These are phyloP conservation scores for Hydrangea macrophylla DNA, from an alignment of 148 eudicot species.

Conservation along the genomic window DNA sequence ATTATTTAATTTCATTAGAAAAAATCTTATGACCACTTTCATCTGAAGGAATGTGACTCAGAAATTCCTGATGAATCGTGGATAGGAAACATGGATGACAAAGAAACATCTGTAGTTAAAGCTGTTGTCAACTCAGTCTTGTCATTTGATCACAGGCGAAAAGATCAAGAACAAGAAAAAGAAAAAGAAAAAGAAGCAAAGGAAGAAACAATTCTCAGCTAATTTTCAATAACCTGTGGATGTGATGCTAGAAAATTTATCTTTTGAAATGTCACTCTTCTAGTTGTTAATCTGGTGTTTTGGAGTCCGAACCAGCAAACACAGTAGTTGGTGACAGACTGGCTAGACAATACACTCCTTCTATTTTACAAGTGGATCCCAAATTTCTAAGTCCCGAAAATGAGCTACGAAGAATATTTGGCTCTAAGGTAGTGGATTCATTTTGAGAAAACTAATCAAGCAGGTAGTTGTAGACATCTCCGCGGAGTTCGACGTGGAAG, in stretches of 20 bases:
- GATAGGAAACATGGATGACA: slow-evolving; percentile 19
- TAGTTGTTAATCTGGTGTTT: slow-evolving; percentile 24
- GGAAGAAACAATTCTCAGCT: slow-evolving; percentile 29
- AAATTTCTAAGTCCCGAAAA: slow-evolving; percentile 84
- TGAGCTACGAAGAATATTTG: slow-evolving; percentile 91
- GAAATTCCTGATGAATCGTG: slow-evolving; percentile 25
- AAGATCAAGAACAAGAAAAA: slow-evolving; percentile 83
- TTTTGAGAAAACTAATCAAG: slow-evolving; percentile 63
- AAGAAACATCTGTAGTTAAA: slow-evolving; percentile 21
- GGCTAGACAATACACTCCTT: slow-evolving; percentile 34
- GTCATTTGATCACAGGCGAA: slow-evolving; percentile 34
- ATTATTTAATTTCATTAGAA: slow-evolving; percentile 6
- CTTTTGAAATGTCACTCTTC: slow-evolving; percentile 44
- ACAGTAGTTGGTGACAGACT: slow-evolving; percentile 19
- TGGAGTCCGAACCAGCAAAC: slow-evolving; percentile 23
- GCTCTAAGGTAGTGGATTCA: slow-evolving; percentile 84
- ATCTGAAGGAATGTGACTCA: slow-evolving; percentile 49
- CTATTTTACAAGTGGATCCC: slow-evolving; percentile 78
- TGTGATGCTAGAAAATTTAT: slow-evolving; percentile 39
- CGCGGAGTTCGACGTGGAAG: slow-evolving; percentile 79
- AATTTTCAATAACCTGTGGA: slow-evolving; percentile 29
- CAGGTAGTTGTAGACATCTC: slow-evolving; percentile 63
- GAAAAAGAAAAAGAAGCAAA: slow-evolving; percentile 87
- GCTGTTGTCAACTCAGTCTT: slow-evolving; percentile 26
- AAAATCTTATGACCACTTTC: slow-evolving; percentile 3